These are phyloP conservation scores for Penicillium sp. DNA, from an alignment of 2,329 filamentous ascomycete genomes.

Conservation along the genomic window DNA sequence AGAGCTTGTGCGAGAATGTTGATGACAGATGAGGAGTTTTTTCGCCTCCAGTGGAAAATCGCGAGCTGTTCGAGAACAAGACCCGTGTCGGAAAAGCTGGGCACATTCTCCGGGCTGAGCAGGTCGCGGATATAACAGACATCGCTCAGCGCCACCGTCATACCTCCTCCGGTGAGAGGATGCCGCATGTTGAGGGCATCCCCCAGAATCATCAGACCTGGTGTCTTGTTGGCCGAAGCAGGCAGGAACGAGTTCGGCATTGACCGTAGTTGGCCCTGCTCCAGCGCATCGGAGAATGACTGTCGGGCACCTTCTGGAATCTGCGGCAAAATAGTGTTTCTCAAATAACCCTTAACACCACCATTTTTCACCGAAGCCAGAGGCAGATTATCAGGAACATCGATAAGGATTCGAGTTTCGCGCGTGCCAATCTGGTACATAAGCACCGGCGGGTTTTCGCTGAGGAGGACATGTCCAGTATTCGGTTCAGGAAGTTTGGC, in stretches of 20 bases:
- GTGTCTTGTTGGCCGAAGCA: slow-evolving; percentile 65
- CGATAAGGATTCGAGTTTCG: slow-evolving; percentile 86
- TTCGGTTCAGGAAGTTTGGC: slow-evolving; percentile 69
- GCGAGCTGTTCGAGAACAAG: slow-evolving; percentile 66
- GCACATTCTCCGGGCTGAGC: slow-evolving; percentile 65
- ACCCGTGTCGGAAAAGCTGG: slow-evolving; percentile 63
- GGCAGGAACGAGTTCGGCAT: slow-evolving; percentile 98
- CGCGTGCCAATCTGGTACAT: slow-evolving; percentile 96
- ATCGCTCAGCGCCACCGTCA: slow-evolving; percentile 97
- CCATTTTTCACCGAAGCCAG: slow-evolving; percentile 70
- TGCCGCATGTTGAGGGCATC: slow-evolving; percentile 99
- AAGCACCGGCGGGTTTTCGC: slow-evolving; percentile 71
- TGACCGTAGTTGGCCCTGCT: slow-evolving; percentile 71
- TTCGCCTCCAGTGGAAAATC: slow-evolving; percentile 81
- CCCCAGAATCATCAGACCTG: slow-evolving; percentile 76
- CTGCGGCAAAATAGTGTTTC: slow-evolving; percentile 71
- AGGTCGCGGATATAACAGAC: slow-evolving; percentile 72
- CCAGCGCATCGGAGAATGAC: slow-evolving; percentile 70
- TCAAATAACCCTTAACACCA: slow-evolving; percentile 79
- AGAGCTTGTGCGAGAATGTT: slow-evolving; percentile 97
- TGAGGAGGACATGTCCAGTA: slow-evolving; percentile 85
- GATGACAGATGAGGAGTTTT: slow-evolving; percentile 78
- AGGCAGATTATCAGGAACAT: slow-evolving; percentile 74
- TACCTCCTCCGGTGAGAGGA: slow-evolving; percentile 91
- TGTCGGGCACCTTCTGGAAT: slow-evolving; percentile 70